These are phyloP conservation scores for Phytophthora chlamydospora DNA, from an alignment of 352 stramenopile genomes.

Conservation along the genomic window DNA sequence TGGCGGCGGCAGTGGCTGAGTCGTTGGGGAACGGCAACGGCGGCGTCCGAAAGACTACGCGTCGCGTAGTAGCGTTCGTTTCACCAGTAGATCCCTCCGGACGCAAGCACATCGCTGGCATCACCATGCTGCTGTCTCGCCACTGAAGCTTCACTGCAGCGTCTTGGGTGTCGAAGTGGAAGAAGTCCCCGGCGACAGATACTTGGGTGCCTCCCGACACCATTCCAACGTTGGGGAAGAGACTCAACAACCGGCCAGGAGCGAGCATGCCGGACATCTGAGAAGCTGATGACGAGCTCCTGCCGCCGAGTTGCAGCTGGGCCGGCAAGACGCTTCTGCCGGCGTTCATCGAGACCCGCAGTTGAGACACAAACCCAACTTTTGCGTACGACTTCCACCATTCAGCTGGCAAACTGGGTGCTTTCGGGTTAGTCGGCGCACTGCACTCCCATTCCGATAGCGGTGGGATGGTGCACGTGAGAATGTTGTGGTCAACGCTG, in stretches of 20 bases:
- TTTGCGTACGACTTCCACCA: constrained; percentile 48
- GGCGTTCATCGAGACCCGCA: constrained; percentile 62
- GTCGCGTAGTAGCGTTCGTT: constrained; percentile 27
- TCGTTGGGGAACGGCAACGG: constrained; percentile 46
- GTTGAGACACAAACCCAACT: constrained; percentile 35
- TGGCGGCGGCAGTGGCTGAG: constrained; percentile 18
- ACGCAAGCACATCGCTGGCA: constrained; percentile 42
- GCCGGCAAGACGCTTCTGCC: constrained; percentile 40
- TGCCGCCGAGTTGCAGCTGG: constrained; percentile 12
- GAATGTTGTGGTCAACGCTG: constrained; percentile 21
- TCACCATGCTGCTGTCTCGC: constrained; percentile 36
- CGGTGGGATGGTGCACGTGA: constrained; percentile 49
- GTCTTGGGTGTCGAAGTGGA: constrained; percentile 68
- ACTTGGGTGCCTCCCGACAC: constrained; percentile 55
- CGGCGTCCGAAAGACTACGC: constrained; percentile 52
- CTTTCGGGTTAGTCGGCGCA: constrained; percentile 2
- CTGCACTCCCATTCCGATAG: constrained; percentile 48
- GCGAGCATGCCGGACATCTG: constrained; percentile 39
- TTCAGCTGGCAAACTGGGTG: constrained; percentile 12
- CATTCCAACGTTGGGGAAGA: constrained; percentile 49
- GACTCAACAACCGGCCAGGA: constrained; percentile 37
- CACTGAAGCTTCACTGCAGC: constrained; percentile 52
- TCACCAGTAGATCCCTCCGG: constrained; percentile 7
- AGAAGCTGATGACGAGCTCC: constrained; percentile 7
- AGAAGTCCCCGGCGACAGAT: constrained; percentile 52